Evolutionary conservation across 2,329 filamentous ascomycete genomes (phyloP), one percentile per base, ranked within the genome.

Genomic region (Fusarium annulatum): DNA sequence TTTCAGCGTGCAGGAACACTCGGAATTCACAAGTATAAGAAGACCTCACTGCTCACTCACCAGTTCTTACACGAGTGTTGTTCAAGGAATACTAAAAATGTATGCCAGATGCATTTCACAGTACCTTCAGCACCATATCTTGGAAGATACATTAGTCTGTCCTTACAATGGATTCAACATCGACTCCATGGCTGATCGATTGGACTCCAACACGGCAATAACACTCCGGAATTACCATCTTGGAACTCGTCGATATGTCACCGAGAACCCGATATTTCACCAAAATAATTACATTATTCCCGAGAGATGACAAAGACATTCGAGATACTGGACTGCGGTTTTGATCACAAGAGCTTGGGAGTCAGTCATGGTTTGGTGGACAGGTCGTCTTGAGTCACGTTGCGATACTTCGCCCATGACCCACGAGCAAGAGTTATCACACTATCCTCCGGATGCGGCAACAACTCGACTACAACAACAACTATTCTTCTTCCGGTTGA

Each of bases 21-120:
- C 16, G 43, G 28, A 39, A 55, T 43, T 23, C 19, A 43, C 36
- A 49, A 64, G 53, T 73, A 73, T 73, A 73, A 73, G 71, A 74
- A 38, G 55, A 57, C 71, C 38, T 46, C 41, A 46, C 58, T 23
- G 2, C 23, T 49, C 58, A 19, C 55, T 28, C 45, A 15, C 38
- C 30, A 21, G 2, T 11, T 21, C 33, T 7, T 8, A 10, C 15
- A 9, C 8, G 26, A n/a, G 12, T 36, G 12, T 18, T 15, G 11
- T 9, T 15, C 5, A 64, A 12, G 9, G 14, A 42, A 46, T 9
- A 38, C 38, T 21, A 7, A 9, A n/a, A 23, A 36, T n/a, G 30
- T 3, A 23, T 18, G 36, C 14, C 15, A 21, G 14, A 38, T 39
- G 9, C 34, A 39, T 12, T n/a, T 28, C 19, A 15, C 33, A 28